Evolutionary conservation across 768 basidiomycete genomes (phyloP).

Genomic region (Cytidiella melzeri): DNA sequence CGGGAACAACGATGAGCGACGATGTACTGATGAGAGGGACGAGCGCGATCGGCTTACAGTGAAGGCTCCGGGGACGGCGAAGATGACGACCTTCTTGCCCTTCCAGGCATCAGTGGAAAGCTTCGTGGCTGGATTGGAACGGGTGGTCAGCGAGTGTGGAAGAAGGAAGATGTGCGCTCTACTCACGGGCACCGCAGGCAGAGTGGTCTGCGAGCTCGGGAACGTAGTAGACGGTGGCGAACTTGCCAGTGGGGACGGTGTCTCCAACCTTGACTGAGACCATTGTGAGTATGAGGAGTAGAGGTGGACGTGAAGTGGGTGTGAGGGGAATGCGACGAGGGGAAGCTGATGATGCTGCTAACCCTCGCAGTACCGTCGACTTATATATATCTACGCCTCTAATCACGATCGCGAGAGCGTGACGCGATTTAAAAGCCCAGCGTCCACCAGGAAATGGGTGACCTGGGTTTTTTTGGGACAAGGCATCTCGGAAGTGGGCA

Average conservation of each 20-base stretch:
- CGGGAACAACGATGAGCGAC: not conserved
- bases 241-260: constrained; percentile 39
- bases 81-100: constrained; percentile 75
- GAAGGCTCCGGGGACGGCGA: constrained; percentile 78
- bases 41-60: constrained; percentile 42
- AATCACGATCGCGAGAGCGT: too few species aligned
- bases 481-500: too few species aligned
- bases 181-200: constrained; percentile 62
- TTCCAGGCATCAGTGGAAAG: constrained; percentile 63
- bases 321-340: too few species aligned
- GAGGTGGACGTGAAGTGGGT: too few species aligned
- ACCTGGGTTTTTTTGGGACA: too few species aligned
- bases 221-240: constrained; percentile 52
- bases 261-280: constrained; percentile 46
- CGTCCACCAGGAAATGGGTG: too few species aligned
- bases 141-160: not conserved
- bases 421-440: too few species aligned
- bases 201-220: constrained; percentile 57
- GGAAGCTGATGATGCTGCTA: too few species aligned
- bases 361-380: too few species aligned
- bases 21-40: too few species aligned
- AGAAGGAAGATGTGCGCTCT: constrained; percentile 7
- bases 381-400: too few species aligned
- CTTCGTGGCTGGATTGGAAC: constrained; percentile 35
- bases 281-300: too few species aligned